Base-by-base conservation (phyloP, 495 filamentous ascomycete genomes). In the Apodospora peruviana region DNA sequence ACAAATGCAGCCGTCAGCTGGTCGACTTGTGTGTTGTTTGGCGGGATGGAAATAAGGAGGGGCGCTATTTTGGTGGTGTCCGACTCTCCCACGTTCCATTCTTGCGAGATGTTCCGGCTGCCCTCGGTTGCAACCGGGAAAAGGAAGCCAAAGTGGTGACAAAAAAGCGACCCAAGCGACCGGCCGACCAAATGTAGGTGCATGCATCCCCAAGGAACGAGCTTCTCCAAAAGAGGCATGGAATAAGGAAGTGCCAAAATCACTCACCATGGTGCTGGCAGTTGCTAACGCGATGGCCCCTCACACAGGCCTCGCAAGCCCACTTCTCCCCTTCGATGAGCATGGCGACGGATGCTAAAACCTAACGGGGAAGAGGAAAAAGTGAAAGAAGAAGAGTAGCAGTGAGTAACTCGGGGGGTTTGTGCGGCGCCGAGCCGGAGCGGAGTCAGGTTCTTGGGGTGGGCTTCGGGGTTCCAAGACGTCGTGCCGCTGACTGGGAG, bases 211-310 rank as follows among this genome's bases (percentile, higher is more conserved):
- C 34, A 32, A 32, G 7, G 14, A 14, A 32, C 27, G 27, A 32
- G 14, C 27, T 32, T 32, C 27, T 7, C 27, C 27, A 32, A 32
- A 32, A 32, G 7, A 32, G 27, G 27, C 7, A 32, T 32, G 14
- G 14, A 14, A 32, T 14, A 14, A 32, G 14, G 14, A 32, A 32
- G 14, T 52, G 57, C 43, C 40, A 57, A 62, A 61, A 57, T 64
- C 56, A 79, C 85, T 75, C 78, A 91, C 88, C 87, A 69, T 82
- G 74, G 67, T 95, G 89, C 70, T 91, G 86, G 79, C 89, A 95
- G 69, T 87, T 91, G 82, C 88, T 94, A 64, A 95, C 89, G 65
- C 89, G 85, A 75, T 95, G 89, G 64, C 89, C 89, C 69, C 89
- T 79, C 68, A 95, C 87, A 75, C 89, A 95, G 76, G 89, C 89